These are phyloP conservation scores for Tricholoma terreum DNA, from an alignment of 768 basidiomycete genomes.

Conservation along the genomic window DNA sequence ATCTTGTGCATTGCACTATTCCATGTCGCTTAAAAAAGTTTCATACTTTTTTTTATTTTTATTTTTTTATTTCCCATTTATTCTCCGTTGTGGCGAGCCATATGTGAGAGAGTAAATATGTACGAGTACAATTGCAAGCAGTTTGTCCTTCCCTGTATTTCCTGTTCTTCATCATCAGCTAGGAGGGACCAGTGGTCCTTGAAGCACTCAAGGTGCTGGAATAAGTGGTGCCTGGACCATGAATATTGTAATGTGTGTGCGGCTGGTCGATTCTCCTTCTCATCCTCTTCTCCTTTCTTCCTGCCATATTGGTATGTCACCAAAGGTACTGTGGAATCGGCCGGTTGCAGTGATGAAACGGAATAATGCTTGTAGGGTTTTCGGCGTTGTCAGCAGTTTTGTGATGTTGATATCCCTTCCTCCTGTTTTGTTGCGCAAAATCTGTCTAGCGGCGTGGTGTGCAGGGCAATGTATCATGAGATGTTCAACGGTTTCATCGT, in stretches of 20 bases:
- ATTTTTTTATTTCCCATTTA: too few relatives aligned
- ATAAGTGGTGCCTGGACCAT: neutral
- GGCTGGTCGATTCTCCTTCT: too few relatives aligned
- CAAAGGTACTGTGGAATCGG: neutral
- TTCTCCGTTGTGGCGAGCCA: too few relatives aligned
- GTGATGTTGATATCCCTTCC: neutral
- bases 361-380: too few relatives aligned
- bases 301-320: neutral
- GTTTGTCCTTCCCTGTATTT: too few relatives aligned
- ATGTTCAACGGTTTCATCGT: conserved; percentile 27
- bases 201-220: neutral
- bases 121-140: too few relatives aligned
- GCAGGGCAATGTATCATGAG: conserved; percentile 26
- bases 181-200: neutral
- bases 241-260: neutral
- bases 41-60: too few relatives aligned
- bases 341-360: too few relatives aligned
- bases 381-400: neutral
- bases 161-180: neutral
- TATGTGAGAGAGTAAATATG: too few relatives aligned
- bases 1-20: too few relatives aligned
- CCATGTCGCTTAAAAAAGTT: too few relatives aligned
- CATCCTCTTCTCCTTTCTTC: neutral
- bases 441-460: conserved; percentile 4
- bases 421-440: too few relatives aligned